Percentiles rank a stretch among this genome's conserved stretches.
Conservation (phyloP, 2,329 filamentous ascomycete species). For the Exutisphaerella laricina region DNA sequence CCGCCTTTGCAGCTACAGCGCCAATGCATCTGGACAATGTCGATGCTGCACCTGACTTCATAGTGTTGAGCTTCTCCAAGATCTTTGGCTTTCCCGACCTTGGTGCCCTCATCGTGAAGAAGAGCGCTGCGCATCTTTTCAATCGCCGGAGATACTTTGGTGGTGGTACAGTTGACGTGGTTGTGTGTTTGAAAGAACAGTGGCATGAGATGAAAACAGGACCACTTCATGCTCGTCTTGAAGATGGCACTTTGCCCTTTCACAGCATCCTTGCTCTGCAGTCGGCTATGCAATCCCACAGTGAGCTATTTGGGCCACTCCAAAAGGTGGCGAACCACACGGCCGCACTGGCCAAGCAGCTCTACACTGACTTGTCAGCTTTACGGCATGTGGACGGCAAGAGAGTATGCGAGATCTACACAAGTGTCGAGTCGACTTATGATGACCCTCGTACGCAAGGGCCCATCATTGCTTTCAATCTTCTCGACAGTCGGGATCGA, state of each 20-base stretch:
- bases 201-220: constrained; percentile 76
- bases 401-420: constrained; percentile 63
- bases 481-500: constrained; percentile 60
- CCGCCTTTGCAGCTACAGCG: constrained; percentile 71
- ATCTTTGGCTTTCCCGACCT: constrained; percentile 97
- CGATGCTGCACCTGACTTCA: constrained; percentile 69
- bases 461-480: constrained; percentile 77
- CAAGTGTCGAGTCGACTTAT: constrained; percentile 10
- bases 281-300: constrained; percentile 65
- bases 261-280: constrained; percentile 84
- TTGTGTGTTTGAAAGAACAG: constrained; percentile 62
- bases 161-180: constrained; percentile 89
- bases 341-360: constrained; percentile 53
- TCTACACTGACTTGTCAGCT: constrained; percentile 54
- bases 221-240: constrained; percentile 74
- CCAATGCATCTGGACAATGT: constrained; percentile 63
- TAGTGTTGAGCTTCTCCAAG: constrained; percentile 85
- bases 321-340: constrained; percentile 65
- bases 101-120: constrained; percentile 76
- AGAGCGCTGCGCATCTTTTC: constrained; percentile 58
- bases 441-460: constrained; percentile 47
- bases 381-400: constrained; percentile 65
- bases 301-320: constrained; percentile 63
- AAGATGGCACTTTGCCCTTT: constrained; percentile 87
- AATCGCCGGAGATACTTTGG: constrained; percentile 75